These are phyloP conservation scores for Apophysomyces ossiformis DNA, from an alignment of 371 early-diverging fungal species.

Conservation along the genomic window DNA sequence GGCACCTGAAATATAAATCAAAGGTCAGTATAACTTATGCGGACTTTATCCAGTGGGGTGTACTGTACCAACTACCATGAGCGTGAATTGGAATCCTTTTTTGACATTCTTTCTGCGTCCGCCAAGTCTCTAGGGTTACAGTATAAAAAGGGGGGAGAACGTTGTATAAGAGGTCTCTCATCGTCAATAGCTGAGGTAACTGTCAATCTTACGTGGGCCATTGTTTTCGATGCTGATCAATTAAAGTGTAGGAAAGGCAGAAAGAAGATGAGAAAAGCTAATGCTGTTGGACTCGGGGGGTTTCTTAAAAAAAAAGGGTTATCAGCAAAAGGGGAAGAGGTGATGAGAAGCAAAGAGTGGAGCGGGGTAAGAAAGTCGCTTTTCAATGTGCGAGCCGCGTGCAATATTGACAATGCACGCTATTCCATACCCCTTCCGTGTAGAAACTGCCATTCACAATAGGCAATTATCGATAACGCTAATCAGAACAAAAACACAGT, in stretches of 20 bases:
- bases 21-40: slow-evolving; percentile 3
- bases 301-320: slow-evolving; percentile 19
- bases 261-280: slow-evolving; percentile 17
- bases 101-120: slow-evolving; percentile 94
- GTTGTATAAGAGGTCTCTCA: background rate
- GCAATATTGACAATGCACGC: slow-evolving; percentile 10
- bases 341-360: slow-evolving; percentile 8
- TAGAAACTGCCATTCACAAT: background rate
- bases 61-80: slow-evolving; percentile 94
- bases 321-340: slow-evolving; percentile 17
- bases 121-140: slow-evolving; percentile 48
- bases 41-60: background rate
- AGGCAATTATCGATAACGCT: background rate
- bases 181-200: slow-evolving; percentile 8
- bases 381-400: slow-evolving; percentile 12
- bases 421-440: slow-evolving; percentile 4
- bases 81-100: slow-evolving; percentile 94
- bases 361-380: slow-evolving; percentile 6
- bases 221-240: slow-evolving; percentile 11
- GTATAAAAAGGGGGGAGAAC: slow-evolving; percentile 10
- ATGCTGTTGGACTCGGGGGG: slow-evolving; percentile 8
- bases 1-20: slow-evolving; percentile 58
- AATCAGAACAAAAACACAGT: background rate
- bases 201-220: slow-evolving; percentile 22
- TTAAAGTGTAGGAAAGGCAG: slow-evolving; percentile 7